phyloP scores from a whole-genome alignment of 148 eudicot genomes.

The Amaranthus palmeri region DNA sequence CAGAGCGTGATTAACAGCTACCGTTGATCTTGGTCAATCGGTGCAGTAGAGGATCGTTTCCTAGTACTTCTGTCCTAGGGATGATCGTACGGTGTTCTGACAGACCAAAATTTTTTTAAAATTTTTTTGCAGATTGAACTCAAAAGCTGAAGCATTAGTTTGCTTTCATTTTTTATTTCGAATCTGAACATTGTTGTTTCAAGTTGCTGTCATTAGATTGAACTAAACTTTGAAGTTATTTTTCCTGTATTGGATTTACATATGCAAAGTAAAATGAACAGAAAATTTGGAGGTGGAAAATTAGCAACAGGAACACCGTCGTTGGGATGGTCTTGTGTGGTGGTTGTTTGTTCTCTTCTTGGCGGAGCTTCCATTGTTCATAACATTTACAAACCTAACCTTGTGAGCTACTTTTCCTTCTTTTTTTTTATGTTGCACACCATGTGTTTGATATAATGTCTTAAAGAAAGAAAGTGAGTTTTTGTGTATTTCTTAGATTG shows the following conservation, averaged over 20 bases:
- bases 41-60: slow-evolving; percentile 12
- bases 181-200: no score
- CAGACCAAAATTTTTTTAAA: neutral
- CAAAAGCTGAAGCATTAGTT: no score
- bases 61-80: neutral
- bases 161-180: no score
- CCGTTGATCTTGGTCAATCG: neutral
- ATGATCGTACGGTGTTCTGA: slow-evolving; percentile 12
- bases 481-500: no score
- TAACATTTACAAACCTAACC: slow-evolving; percentile 73
- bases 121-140: neutral
- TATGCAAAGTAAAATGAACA: slow-evolving; percentile 29
- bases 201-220: no score
- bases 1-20: slow-evolving; percentile 14
- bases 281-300: slow-evolving; percentile 59
- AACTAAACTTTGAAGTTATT: no score
- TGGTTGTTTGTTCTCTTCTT: slow-evolving; percentile 37
- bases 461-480: neutral
- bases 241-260: no score
- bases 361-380: slow-evolving; percentile 70
- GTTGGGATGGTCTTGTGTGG: slow-evolving; percentile 59
- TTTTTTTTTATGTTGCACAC: slow-evolving; percentile 13
- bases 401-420: neutral
- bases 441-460: slow-evolving; percentile 35
- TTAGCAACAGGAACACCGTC: slow-evolving; percentile 76